These are phyloP conservation scores for Fusarium goolgardi DNA, from an alignment of 2,329 filamentous ascomycete genomes.

Conservation along the genomic window DNA sequence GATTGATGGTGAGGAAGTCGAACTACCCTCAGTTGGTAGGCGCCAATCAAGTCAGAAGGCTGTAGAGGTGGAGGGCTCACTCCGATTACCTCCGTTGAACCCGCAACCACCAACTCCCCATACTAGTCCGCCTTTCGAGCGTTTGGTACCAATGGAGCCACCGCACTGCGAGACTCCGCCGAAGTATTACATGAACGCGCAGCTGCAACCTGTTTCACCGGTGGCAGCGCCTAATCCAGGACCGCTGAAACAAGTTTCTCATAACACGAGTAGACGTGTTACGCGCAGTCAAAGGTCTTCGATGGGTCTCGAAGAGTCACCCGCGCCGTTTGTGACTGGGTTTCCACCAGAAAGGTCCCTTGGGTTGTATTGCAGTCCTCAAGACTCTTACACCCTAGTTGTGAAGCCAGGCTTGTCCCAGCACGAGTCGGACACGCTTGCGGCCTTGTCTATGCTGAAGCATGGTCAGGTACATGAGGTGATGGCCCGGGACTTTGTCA, in stretches of 20 bases:
- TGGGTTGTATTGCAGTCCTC: constrained; percentile 20
- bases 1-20: constrained; percentile 55
- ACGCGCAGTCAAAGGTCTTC: constrained; percentile 29
- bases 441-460: constrained; percentile 43
- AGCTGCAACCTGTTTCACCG: constrained; percentile 34
- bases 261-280: constrained; percentile 47
- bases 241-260: constrained; percentile 49
- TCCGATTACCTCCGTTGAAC: constrained; percentile 49
- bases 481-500: constrained; percentile 1
- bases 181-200: constrained; percentile 37
- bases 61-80: constrained; percentile 32
- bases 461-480: constrained; percentile 31
- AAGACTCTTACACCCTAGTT: constrained; percentile 19
- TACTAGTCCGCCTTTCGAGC: constrained; percentile 31
- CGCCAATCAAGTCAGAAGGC: constrained; percentile 31
- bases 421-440: constrained; percentile 42
- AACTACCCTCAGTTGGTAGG: constrained; percentile 40
- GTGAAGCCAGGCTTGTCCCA: constrained; percentile 27
- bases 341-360: constrained; percentile 37
- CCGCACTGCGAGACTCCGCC: constrained; percentile 15
- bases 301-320: constrained; percentile 32
- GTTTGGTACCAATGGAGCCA: constrained; percentile 49
- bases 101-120: constrained; percentile 37
- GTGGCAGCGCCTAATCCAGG: constrained; percentile 6
- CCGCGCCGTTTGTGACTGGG: constrained; percentile 40